Conservation (phyloP, 2,329 filamentous ascomycete genomes). For the Onygenales sp. region DNA sequence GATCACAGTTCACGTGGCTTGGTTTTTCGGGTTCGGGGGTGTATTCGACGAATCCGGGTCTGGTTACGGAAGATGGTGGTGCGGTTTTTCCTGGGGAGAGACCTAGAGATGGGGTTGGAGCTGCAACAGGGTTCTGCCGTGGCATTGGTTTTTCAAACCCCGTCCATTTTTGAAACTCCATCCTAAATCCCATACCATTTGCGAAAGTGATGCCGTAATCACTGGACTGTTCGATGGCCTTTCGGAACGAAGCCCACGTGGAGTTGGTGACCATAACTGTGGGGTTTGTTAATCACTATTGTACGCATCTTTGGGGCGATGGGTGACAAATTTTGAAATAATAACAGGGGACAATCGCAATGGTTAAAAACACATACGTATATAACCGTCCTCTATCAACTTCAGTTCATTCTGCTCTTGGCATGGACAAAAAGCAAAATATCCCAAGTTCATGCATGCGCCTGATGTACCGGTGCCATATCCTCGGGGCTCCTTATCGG, state of each 20-base stretch:
- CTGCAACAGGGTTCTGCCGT: not conserved
- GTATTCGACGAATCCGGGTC: not conserved
- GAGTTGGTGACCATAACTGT: constrained; percentile 6
- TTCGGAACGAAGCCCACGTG: constrained; percentile 4
- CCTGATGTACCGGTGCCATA: constrained; percentile 6
- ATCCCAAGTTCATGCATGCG: constrained; percentile 8
- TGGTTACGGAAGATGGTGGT: not conserved
- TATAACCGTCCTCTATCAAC: constrained; percentile 7
- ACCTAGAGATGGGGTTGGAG: not conserved
- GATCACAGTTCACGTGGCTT: constrained; percentile 2
- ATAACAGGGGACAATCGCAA: not conserved
- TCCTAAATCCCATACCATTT: not conserved
- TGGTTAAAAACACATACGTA: constrained; percentile 2
- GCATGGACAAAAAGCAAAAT: constrained; percentile 7
- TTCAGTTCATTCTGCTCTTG: constrained; percentile 6
- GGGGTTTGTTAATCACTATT: not conserved
- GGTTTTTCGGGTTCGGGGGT: not conserved
- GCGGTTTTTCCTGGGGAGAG: not conserved
- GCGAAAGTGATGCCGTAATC: constrained; percentile 1
- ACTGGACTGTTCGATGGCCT: constrained; percentile 3
- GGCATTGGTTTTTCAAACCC: not conserved
- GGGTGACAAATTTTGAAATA: not conserved
- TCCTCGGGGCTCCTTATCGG: constrained; percentile 1
- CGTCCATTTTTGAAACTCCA: not conserved
- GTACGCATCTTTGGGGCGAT: too few relatives aligned